Base-by-base conservation (phyloP, 2,329 filamentous ascomycete genomes). In the Apiospora arundinis region DNA sequence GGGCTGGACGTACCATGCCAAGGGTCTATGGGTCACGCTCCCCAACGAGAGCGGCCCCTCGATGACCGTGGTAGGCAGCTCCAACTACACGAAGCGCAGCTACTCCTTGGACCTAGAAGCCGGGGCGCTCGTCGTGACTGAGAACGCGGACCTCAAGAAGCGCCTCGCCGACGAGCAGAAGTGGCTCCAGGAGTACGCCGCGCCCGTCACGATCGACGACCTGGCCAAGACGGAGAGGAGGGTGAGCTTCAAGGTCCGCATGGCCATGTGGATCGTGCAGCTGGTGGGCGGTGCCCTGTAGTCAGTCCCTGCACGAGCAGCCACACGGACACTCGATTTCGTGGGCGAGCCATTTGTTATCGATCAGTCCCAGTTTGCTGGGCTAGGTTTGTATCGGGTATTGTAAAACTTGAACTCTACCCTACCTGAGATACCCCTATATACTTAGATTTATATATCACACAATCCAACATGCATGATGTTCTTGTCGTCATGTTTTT, bases 1-100 rank as follows among this genome's bases (percentile, higher is more conserved):
- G 0, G 95, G 94, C 0, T 99, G 97, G 96, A 98, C 95, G 0
- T 99, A 99, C 81, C 96, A 99, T 78, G 96, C 96, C 67, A 99
- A 99, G 82, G 96, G 96, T 0, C 86, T 98, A 2, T 98, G 95
- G 95, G 87, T 98, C 37, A 94, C 93, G 0, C 85, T 95, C 70
- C 89, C 92, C 0, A 85, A 86, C 1, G 88, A 92, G 66, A 81
- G 85, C 46, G 84, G 91, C 49, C 95, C 95, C 0, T 91, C 92
- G 67, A 86, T 98, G 70, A 97, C 92, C 44, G 86, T 98, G 23
- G 89, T 99, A 0, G 96, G 96, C 1, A 97, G 93, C 79, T 96
- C 93, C 12, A 99, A 99, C 80, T 99, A 98, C 82, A 99, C 96
- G 0, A 95, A 96, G 81, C 88, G 96, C 42, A 97, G 94, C 78